Evolutionary conservation across 2,329 filamentous ascomycete genomes (phyloP).

Genomic region (Aspergillus sp.): DNA sequence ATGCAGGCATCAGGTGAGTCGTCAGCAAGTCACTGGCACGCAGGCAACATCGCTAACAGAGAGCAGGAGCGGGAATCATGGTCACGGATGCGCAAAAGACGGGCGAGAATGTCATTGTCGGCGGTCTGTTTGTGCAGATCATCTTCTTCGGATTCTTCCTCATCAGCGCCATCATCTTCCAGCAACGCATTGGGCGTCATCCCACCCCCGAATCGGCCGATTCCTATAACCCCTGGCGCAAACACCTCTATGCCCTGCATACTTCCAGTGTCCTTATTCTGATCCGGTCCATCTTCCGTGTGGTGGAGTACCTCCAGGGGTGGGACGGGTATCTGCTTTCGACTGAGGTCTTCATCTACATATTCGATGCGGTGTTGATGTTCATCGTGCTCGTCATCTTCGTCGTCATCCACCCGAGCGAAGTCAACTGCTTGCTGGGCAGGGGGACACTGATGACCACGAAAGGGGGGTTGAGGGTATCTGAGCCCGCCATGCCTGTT

Average conservation of each 20-base stretch:
- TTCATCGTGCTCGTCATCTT: conserved; percentile 23
- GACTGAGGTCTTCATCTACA: conserved; percentile 29
- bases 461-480: conserved; percentile 17
- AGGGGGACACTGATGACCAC: conserved; percentile 14
- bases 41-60: neutral
- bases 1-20: conserved; percentile 28
- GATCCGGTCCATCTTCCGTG: conserved; percentile 28
- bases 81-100: conserved; percentile 14
- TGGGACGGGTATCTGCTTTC: conserved; percentile 24
- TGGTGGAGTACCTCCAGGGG: conserved; percentile 29
- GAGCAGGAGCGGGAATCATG: conserved; percentile 24
- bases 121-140: conserved; percentile 30
- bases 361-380: conserved; percentile 32
- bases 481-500: conserved; percentile 11
- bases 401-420: conserved; percentile 23
- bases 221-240: conserved; percentile 32
- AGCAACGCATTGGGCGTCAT: conserved; percentile 22
- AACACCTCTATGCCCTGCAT: conserved; percentile 32
- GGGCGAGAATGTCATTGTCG: conserved; percentile 26
- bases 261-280: conserved; percentile 24
- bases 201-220: conserved; percentile 25
- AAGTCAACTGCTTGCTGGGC: conserved; percentile 22
- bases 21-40: too few relatives aligned
- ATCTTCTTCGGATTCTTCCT: conserved; percentile 32
- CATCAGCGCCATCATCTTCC: conserved; percentile 24